Evolutionary conservation across 139 green algal species (phyloP), one percentile per base, ranked within the genome.

Genomic region (Picochlorum sp.): DNA sequence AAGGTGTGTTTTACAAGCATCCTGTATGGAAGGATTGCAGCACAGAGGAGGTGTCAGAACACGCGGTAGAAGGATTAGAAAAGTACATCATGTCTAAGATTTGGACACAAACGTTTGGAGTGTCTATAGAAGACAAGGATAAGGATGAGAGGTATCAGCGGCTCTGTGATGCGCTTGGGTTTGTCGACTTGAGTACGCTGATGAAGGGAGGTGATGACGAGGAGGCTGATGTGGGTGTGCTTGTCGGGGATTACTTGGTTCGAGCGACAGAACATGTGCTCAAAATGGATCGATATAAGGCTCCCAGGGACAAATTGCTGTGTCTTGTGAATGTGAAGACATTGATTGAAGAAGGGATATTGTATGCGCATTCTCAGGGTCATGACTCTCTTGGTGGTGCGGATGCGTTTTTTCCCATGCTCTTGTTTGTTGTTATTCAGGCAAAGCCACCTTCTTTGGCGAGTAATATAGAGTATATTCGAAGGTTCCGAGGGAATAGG

Each of bases 1-100:
- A 97, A 68, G 52, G 45, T 2, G 62, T 73, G 0, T 95, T 98
- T 61, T 69, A 66, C 9, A 24, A 61, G 15, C 91, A 98, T 64
- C 83, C 87, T 3, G 69, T 96, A 57, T 98, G 89, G 86, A 67
- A 69, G 4, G 83, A 76, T 20, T 68, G 67, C 21, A 72, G 63
- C 5, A 62, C 64, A 1, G 64, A 54, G 11, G 47, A 78, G 26
- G 80, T 94, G n/a, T 69, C 90, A 56, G 83, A 90, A 5, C 74
- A 86, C 31, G 83, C 85, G 3, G 76, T 81, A 13, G 88, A 95
- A 79, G 92, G 89, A 14, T 67, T 98, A 60, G 92, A 98, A 66
- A 97, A 96, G 75, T 98, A 98, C 63, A 66, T 97, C 24, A 87
- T 96, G 81, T 96, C 86, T 23, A 97, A 97, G 77, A 74, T 98